Conservation (phyloP, 306 rosid genomes). For the Cyclanthera cordifolia region DNA sequence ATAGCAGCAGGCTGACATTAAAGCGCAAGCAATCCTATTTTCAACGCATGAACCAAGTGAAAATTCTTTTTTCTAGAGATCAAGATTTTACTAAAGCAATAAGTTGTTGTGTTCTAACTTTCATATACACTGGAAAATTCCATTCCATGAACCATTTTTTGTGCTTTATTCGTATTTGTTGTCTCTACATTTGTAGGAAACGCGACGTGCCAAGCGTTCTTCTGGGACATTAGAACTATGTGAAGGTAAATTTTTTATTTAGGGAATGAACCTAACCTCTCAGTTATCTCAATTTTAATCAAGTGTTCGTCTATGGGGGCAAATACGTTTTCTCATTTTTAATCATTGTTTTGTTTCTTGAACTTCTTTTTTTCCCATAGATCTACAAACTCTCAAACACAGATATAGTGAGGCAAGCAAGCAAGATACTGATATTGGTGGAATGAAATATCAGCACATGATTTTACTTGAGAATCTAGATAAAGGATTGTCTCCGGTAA, state of each 20-base stretch:
- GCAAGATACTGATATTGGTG: constrained; percentile 29
- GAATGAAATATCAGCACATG: constrained; percentile 25
- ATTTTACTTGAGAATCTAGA: constrained; percentile 60
- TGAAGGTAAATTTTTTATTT: constrained; percentile 13
- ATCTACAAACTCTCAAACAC: neutral
- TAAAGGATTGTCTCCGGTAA: constrained; percentile 29
- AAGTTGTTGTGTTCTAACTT: neutral
- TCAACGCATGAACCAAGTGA: constrained; percentile 17
- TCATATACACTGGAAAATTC: neutral
- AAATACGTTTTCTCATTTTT: neutral
- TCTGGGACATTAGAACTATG: neutral
- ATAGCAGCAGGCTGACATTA: constrained; percentile 9
- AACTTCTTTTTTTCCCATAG: neutral
- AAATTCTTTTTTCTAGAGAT: neutral
- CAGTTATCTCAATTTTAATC: neutral
- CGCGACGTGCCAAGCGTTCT: constrained; percentile 16
- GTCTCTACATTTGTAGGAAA: constrained; percentile 27
- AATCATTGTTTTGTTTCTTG: neutral
- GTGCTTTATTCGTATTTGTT: neutral
- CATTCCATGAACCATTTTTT: neutral
- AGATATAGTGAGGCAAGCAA: neutral
- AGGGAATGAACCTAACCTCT: neutral
- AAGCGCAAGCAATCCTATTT: constrained; percentile 14
- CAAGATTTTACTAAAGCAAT: neutral
- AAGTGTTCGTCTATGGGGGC: too few relatives aligned